Percentiles rank a stretch among this genome's conserved stretches.
Evolutionary conservation across 2,329 filamentous ascomycete species (phyloP).

Genomic region (Hymenoscyphus fraxineus): DNA sequence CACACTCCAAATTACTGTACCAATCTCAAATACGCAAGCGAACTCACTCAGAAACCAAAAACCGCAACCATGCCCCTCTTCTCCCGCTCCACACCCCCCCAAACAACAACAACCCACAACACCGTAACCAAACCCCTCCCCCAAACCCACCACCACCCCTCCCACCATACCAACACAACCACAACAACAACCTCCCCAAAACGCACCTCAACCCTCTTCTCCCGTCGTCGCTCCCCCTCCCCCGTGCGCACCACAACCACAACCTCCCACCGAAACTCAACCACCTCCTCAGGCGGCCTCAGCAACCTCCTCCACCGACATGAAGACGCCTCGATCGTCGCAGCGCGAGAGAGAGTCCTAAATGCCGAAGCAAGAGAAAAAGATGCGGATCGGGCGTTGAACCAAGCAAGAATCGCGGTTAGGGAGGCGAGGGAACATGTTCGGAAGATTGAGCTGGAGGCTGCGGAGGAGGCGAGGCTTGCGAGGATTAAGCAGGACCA

Average conservation of each 20-base stretch:
- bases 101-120: conserved; percentile 7
- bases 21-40: too few species aligned
- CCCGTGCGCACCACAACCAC: not conserved
- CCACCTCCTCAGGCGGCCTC: conserved; percentile 26
- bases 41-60: too few species aligned
- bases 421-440: conserved; percentile 62
- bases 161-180: not conserved
- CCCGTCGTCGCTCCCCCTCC: not conserved
- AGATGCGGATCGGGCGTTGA: conserved; percentile 61
- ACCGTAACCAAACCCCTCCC: not conserved
- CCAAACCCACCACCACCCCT: not conserved
- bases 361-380: conserved; percentile 60
- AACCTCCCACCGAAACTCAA: conserved; percentile 11
- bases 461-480: conserved; percentile 58
- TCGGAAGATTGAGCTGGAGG: conserved; percentile 60
- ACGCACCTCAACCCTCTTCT: not conserved
- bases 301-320: conserved; percentile 31
- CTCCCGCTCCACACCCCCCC: conserved; percentile 8
- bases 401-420: conserved; percentile 54
- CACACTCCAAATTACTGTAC: not conserved
- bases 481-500: conserved; percentile 67
- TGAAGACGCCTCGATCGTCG: conserved; percentile 59
- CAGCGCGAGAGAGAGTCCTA: conserved; percentile 59
- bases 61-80: conserved; percentile 23
- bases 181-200: not conserved